Base-by-base conservation (phyloP, 805 yeast species). In the Cyberlindnera mycetangii region DNA sequence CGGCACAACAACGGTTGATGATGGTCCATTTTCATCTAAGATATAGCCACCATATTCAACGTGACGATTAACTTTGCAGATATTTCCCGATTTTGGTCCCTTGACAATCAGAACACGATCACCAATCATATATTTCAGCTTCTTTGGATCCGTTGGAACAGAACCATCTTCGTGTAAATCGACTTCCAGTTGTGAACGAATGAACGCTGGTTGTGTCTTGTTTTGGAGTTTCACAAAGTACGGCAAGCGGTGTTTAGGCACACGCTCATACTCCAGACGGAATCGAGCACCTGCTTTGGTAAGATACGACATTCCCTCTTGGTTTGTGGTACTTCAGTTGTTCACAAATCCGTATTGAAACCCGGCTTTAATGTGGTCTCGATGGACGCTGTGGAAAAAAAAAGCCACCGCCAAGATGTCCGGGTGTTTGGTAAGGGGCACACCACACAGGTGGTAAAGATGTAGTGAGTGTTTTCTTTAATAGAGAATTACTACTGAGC, bases 51-150 rank as follows among this genome's bases (percentile, higher is more conserved):
- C 86, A 18, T 81, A 73, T 35, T 75, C 72, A n/a, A 69, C 66
- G 49, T 80, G 78, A 47, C 79, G 77, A 48, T 75, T 72, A 10
- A 92, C 76, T 44, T 77, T 77, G 8, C 92, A 81, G 12, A 89
- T 73, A 21, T 78, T 80, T n/a, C 96, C 96, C 57, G 78, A 79
- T 57, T 77, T 75, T 37, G 74, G 71, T 16, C 97, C 97, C 41
- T 73, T 74, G 21, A 79, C 70, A 20, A 89, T 72, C 59, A 88
- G 76, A 2, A 86, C 95, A 49, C 83, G 70, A 65, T 88, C 96
- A 17, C 95, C 95, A 18, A 78, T 79, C 37, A 81, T 70, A 51
- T 78, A 80, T 37, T 78, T 81, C 70, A 85, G 75, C 37, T 83
- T 74, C 48, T 71, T 70, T 27, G 76, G 68, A 35, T 67, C 71